Evolutionary conservation across 2,329 filamentous ascomycete species (phyloP).

Genomic region (Botrytis fragariae): DNA sequence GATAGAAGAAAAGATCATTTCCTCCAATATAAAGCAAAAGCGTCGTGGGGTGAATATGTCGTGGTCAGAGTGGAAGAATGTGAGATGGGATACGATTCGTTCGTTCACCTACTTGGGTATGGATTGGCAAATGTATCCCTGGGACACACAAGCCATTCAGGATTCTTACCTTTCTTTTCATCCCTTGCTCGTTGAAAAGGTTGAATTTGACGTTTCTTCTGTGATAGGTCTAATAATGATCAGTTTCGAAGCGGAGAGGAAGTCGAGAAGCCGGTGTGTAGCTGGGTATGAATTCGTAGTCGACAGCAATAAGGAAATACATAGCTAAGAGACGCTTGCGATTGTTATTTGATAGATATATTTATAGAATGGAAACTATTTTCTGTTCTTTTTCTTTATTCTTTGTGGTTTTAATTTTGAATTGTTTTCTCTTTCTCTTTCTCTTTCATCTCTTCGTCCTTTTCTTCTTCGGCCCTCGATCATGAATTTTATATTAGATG

Average conservation of each 20-base stretch:
- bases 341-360: neutral
- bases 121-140: slow-evolving; percentile 9
- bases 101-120: neutral
- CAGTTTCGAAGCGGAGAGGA: neutral
- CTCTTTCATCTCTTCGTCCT: too few relatives aligned
- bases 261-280: neutral
- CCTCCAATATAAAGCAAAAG: neutral
- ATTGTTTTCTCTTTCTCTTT: too few relatives aligned
- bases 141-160: slow-evolving; percentile 11
- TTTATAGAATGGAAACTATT: neutral
- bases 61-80: neutral
- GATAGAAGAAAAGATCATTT: neutral
- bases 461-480: neutral
- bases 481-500: neutral
- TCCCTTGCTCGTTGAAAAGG: neutral
- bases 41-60: neutral
- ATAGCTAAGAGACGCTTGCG: neutral
- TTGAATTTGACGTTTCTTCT: neutral
- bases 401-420: neutral
- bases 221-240: neutral
- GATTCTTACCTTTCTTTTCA: neutral
- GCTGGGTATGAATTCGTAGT: neutral
- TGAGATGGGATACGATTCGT: neutral
- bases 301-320: neutral
- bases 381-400: neutral